phyloP scores from a whole-genome alignment of 192 early-diverging fungal genomes.

The Podila epigama region DNA sequence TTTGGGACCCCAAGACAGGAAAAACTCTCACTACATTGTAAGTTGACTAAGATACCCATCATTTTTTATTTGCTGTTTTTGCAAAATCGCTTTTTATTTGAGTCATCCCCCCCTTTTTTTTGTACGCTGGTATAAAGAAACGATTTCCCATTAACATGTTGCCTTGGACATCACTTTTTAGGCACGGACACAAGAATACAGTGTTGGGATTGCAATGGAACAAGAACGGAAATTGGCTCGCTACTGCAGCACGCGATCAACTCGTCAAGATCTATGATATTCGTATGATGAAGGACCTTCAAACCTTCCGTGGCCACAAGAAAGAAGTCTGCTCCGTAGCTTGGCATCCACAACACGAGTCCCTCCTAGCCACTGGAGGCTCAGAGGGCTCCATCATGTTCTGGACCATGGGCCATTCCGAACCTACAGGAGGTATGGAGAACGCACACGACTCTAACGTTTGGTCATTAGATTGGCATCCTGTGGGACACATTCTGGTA shows the following conservation, averaged over 20 bases:
- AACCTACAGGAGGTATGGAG: constrained; percentile 60
- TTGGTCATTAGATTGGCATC: constrained; percentile 98
- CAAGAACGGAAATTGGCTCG: constrained; percentile 96
- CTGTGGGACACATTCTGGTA: constrained; percentile 92
- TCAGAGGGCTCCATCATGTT: constrained; percentile 86
- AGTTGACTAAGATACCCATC: constrained; percentile 2
- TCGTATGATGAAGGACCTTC: constrained; percentile 89
- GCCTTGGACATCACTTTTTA: constrained; percentile 8
- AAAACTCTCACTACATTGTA: constrained; percentile 86
- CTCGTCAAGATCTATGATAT: constrained; percentile 95
- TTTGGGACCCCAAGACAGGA: constrained; percentile 96
- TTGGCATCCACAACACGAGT: constrained; percentile 97
- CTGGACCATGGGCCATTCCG: constrained; percentile 83
- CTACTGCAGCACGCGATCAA: constrained; percentile 90
- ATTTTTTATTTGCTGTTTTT: neutral
- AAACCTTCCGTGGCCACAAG: constrained; percentile 84
- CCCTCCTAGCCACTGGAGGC: constrained; percentile 89
- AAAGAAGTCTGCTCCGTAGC: constrained; percentile 90
- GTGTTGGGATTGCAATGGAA: constrained; percentile 94
- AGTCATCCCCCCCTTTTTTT: neutral
- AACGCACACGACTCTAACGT: constrained; percentile 88
- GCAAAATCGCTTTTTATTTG: too few relatives aligned
- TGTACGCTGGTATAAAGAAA: too few relatives aligned
- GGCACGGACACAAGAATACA: constrained; percentile 94
- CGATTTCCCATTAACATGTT: neutral